Evolutionary conservation across 257 asterid genomes (phyloP), one percentile per base, ranked within the genome.

Genomic region (Ligustrum vulgare): DNA sequence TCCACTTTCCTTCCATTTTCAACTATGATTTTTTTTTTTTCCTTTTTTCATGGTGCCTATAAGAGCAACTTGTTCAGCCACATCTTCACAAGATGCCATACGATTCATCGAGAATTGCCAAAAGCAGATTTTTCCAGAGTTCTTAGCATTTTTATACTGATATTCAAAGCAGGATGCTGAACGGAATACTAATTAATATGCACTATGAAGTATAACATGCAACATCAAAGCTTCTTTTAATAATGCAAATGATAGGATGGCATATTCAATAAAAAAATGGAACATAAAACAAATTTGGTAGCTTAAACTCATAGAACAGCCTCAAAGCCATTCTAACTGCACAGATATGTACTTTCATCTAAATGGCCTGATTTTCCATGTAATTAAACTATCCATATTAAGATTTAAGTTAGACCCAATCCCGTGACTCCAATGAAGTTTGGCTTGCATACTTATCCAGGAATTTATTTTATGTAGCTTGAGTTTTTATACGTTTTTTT

Each of bases 361-460:
- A 75, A 31, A 80, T 34, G 66, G 45, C 64, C 6, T 16, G 68
- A 33, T 41, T 10, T 47, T 47, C 56, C 20, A 47, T 47, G 56
- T 47, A 25, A 39, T 63, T 74, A 13, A 34, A 63, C 51, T 13
- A 1, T 64, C 31, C 35, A 64, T 25, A 62, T n/a, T 64, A 71
- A 67, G 71, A 32, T 67, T 34, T 63, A 47, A 51, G 23, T 3
- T 10, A 67, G 18, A 80, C 35, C 41, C 47, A 43, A 72, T 64
- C 41, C 47, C 15, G 13, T 39, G 47, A 39, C 47, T 39, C 47
- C 56, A 18, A 62, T 64, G 16, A 12, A 25, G 51, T 72, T 4
- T 67, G 16, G 64, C 51, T 41, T 67, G 16, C n/a, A 28, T 47
- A 70, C 54, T 63, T 37, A 9, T 25, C 43, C 31, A 34, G 43